Evolutionary conservation across 305 asterid species (phyloP).

Genomic region (Ilex paraguariensis): DNA sequence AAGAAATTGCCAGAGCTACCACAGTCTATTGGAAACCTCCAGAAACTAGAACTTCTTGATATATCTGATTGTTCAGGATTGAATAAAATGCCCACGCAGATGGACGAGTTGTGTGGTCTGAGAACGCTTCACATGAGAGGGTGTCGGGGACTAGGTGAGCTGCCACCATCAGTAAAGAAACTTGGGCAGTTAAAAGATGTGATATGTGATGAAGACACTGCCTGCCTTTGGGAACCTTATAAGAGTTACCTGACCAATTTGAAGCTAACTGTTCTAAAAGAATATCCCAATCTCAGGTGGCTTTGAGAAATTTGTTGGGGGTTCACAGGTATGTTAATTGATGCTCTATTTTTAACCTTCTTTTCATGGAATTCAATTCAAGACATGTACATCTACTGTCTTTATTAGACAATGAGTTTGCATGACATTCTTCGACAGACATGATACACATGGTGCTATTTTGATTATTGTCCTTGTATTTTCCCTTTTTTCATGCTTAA

Average conservation of each 20-base stretch:
- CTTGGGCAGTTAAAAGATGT: constrained; percentile 19
- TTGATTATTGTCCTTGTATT: no score
- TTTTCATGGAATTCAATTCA: no score
- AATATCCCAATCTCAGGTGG: constrained; percentile 26
- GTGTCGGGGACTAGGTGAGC: constrained; percentile 15
- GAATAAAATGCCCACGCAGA: constrained; percentile 13
- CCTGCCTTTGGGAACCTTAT: constrained; percentile 10
- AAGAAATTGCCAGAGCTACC: constrained; percentile 20
- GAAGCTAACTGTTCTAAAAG: constrained; percentile 17
- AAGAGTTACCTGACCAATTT: constrained; percentile 8
- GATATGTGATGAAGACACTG: constrained; percentile 26
- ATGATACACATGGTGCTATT: no score
- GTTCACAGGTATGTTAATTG: no score
- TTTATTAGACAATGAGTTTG: no score
- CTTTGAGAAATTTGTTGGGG: constrained; percentile 2
- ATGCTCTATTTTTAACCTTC: no score
- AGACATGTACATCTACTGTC: no score
- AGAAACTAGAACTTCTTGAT: constrained; percentile 14
- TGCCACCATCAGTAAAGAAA: constrained; percentile 18
- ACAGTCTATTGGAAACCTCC: constrained; percentile 19
- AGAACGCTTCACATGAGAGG: constrained; percentile 25
- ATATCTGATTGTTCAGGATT: constrained; percentile 28
- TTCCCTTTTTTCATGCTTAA: no score
- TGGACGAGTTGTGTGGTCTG: constrained; percentile 19
- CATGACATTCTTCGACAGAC: no score